Evolutionary conservation across 208 protist species (phyloP), one percentile per base, ranked within the genome.

Genomic region (Herpetomonas samuelpessoai): DNA sequence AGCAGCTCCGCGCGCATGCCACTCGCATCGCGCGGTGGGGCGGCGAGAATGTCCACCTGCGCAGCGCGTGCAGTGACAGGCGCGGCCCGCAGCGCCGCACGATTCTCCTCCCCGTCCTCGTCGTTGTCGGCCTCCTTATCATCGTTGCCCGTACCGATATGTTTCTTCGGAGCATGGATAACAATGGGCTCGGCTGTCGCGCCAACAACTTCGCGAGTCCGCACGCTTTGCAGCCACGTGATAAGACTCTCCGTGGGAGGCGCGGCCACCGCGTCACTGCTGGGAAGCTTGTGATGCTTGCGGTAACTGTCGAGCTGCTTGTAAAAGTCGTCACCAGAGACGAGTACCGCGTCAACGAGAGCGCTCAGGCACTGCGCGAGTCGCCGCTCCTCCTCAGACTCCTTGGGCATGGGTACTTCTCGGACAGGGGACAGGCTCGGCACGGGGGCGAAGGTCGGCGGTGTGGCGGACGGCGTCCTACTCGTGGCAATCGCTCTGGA

Each of bases 181-280:
- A 41, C 9, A 7, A 86, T 61, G 3, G 53, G 63, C n/a, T 58
- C 56, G 1, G 72, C 59, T 21, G 69, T 71, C 0, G 60, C 73
- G 14, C 79, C 83, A n/a, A 76, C 47, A 24, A 53, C 65, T 14
- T 53, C 58, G 3, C 76, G 78, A 6, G 79, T 83, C 10, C 65
- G 56, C n/a, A 95, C 75, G 38, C 74, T 80, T 45, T 88, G 71
- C 47, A 90, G 78, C 85, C 88, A 95, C 38, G 75, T 77, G 22
- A 77, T 6, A 30, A 84, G 69, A 31, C 72, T 79, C 14, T 57
- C 29, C 19, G 59, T 30, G n/a, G 51, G 21, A 6, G 35, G 35
- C 9, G 35, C 35, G 14, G 35, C 35, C 35, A 41, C n/a, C n/a
- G n/a, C n/a, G n/a, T n/a, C n/a, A n/a, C n/a, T n/a, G n/a, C n/a